Percentiles rank a stretch among this genome's conserved stretches.
phyloP scores from a whole-genome alignment of 2,329 filamentous ascomycete genomes.

The Hypoxylon sp. region DNA sequence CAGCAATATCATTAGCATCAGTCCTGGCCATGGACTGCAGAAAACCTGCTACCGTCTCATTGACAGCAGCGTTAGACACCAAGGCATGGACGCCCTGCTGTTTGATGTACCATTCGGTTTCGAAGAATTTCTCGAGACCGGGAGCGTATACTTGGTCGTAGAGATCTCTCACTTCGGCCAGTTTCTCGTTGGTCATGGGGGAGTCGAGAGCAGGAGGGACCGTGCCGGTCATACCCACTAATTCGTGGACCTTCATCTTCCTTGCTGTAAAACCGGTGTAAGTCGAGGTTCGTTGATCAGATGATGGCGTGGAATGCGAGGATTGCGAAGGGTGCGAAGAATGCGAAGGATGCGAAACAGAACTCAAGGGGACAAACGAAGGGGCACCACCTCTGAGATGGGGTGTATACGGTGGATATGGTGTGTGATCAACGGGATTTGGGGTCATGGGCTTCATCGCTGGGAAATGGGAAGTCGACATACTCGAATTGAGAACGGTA shows the following conservation, averaged over 20 bases:
- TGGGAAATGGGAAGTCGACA: conserved; percentile 51
- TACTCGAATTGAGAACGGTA: conserved; percentile 54
- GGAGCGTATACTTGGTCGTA: conserved; percentile 82
- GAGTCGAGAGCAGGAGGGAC: conserved; percentile 67
- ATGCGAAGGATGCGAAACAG: conserved; percentile 45
- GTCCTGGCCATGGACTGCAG: conserved; percentile 66
- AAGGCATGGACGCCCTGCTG: conserved; percentile 59
- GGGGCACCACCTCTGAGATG: conserved; percentile 65
- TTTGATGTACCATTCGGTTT: conserved; percentile 82
- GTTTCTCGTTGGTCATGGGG: conserved; percentile 61
- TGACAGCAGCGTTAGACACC: conserved; percentile 65
- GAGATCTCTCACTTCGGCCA: conserved; percentile 76
- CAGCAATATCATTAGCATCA: conserved; percentile 61
- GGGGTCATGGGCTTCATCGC: conserved; percentile 45
- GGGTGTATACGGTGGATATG: conserved; percentile 53
- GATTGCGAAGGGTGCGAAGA: conserved; percentile 46
- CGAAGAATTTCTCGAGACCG: conserved; percentile 80
- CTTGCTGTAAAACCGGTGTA: conserved; percentile 63
- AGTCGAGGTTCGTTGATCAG: conserved; percentile 54
- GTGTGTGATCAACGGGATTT: conserved; percentile 43
- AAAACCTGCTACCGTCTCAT: conserved; percentile 75
- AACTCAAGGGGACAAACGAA: conserved; percentile 53
- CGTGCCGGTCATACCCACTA: conserved; percentile 72
- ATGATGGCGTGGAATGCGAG: too few species aligned
- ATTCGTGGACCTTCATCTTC: conserved; percentile 79